phyloP scores from a whole-genome alignment of 1,284 basidiomycete species.

The Gymnopus androsaceus region DNA sequence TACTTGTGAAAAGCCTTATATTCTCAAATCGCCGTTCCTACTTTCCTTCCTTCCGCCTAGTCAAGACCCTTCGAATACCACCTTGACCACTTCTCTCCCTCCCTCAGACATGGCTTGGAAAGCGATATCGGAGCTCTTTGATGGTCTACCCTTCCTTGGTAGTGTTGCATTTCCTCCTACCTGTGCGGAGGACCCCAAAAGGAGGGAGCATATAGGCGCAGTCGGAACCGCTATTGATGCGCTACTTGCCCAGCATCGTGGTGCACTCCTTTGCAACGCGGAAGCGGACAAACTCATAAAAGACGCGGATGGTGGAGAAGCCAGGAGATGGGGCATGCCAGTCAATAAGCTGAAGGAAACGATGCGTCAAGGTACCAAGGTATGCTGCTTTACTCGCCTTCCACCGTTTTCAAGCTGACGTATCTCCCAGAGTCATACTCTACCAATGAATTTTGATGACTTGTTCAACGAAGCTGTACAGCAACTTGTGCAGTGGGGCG shows the following conservation, averaged over 20 bases:
- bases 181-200: conserved; percentile 82
- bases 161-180: conserved; percentile 78
- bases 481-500: conserved; percentile 80
- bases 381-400: conserved; percentile 1
- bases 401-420: conserved; percentile 12
- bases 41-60: conserved; percentile 54
- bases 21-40: conserved; percentile 66
- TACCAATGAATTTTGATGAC: conserved; percentile 62
- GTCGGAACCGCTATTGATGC: conserved; percentile 77
- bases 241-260: conserved; percentile 69
- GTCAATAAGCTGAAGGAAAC: conserved; percentile 53
- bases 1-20: conserved; percentile 75
- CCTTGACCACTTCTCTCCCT: conserved; percentile 39
- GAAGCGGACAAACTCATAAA: conserved; percentile 37
- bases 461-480: conserved; percentile 81
- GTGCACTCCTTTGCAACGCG: conserved; percentile 69
- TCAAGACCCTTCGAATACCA: conserved; percentile 38
- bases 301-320: conserved; percentile 63
- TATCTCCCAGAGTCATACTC: neutral
- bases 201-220: conserved; percentile 76
- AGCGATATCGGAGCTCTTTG: conserved; percentile 45
- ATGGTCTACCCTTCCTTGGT: conserved; percentile 80
- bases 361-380: conserved; percentile 42
- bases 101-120: conserved; percentile 48
- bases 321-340: conserved; percentile 73